Evolutionary conservation across 2,329 filamentous ascomycete species (phyloP), one percentile per base, ranked within the genome.

Genomic region (Hortaea werneckii): DNA sequence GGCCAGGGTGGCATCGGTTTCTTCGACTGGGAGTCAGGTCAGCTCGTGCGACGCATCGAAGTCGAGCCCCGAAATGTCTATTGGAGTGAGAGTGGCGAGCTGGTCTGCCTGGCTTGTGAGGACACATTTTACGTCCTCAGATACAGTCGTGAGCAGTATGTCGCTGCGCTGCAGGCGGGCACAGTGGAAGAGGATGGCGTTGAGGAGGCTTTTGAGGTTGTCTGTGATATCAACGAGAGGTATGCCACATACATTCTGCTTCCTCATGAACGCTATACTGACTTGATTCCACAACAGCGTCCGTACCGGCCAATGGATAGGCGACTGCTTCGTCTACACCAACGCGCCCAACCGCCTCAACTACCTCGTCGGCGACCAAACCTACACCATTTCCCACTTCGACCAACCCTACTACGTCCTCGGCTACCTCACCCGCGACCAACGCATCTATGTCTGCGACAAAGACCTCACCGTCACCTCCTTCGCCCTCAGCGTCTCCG

Each of bases 271-370:
- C 4, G 20, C 20, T 20, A 4, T 20, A 20, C 20, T 20, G 20
- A 20, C 20, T 20, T 20, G 4, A 20, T 20, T 20, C 20, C 20
- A 20, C 20, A 20, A 45, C 50, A 87, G 83, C 53, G 88, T 96
- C 43, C 85, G 87, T 54, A 95, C 90, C 13, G 92, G 90, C 57
- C 86, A 94, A 71, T 98, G 92, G 92, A 86, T 98, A 47, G 92
- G 92, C 51, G 92, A 98, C 71, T 95, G 90, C 72, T 95, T 98
- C 75, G 89, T 96, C 65, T 98, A 96, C 76, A 95, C 92, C 45
- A 96, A 94, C 75, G 85, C 78, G 65, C 94, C 89, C 7, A 95
- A 96, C 74, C 85, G 92, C 51, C 75, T 98, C 49, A 96, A 96
- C 74, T 96, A 96, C 71, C 80, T 98, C 20, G 90, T 98, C 10